Conservation (phyloP, 768 basidiomycete genomes). For the Baorangia bicolor region DNA sequence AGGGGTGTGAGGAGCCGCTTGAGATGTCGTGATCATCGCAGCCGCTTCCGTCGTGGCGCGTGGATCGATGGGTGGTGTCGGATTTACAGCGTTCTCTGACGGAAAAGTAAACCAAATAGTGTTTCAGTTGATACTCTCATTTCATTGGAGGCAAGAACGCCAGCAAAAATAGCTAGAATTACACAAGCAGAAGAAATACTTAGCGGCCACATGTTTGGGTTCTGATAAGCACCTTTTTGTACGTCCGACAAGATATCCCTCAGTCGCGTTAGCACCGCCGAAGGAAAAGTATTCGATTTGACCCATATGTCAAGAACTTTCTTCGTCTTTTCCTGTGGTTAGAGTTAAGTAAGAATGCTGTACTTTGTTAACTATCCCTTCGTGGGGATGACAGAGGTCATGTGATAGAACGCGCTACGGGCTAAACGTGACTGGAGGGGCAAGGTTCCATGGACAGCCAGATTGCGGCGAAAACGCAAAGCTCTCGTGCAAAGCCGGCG, state of each 20-base stretch:
- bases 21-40: constrained; percentile 26
- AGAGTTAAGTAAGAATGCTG: constrained; percentile 35
- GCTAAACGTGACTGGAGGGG: constrained; percentile 6
- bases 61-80: constrained; percentile 37
- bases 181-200: constrained; percentile 69
- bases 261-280: constrained; percentile 70
- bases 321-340: constrained; percentile 87
- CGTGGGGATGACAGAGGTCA: constrained; percentile 17
- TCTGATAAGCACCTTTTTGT: constrained; percentile 87
- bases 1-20: constrained; percentile 28
- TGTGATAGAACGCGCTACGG: constrained; percentile 31
- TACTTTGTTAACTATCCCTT: constrained; percentile 43
- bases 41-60: constrained; percentile 36
- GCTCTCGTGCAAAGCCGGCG: constrained; percentile 10
- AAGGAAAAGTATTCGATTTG: constrained; percentile 86
- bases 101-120: constrained; percentile 50
- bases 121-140: constrained; percentile 70
- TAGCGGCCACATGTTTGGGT: constrained; percentile 67
- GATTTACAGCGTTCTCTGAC: constrained; percentile 52
- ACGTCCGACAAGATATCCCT: constrained; percentile 63
- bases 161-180: constrained; percentile 59
- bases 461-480: constrained; percentile 6
- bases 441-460: neutral
- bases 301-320: constrained; percentile 98
- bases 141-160: constrained; percentile 41